Conservation (phyloP, 1,284 basidiomycete genomes). For the Moesziomyces antarcticus region DNA sequence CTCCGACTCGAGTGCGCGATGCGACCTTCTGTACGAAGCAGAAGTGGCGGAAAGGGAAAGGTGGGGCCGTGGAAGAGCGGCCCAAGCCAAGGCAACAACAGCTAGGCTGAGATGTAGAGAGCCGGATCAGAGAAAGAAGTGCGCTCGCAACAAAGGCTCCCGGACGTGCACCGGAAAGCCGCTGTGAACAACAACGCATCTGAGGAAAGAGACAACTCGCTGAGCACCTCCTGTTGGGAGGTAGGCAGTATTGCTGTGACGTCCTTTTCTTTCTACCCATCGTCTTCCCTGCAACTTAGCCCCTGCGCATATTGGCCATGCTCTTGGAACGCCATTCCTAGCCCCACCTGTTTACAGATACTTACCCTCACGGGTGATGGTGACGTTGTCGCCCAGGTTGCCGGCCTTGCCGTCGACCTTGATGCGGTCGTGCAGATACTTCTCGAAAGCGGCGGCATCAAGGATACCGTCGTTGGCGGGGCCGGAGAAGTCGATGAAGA, state of each 20-base stretch:
- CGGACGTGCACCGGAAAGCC: neutral
- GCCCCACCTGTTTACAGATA: conserved; percentile 13
- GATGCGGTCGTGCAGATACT: conserved; percentile 92
- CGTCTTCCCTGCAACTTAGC: neutral
- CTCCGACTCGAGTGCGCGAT: conserved; percentile 48
- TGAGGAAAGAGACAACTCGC: neutral
- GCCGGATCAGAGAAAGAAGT: neutral
- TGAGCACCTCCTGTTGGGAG: neutral
- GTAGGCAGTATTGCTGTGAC: neutral
- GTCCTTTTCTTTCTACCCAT: too few relatives aligned
- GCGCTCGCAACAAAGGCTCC: neutral
- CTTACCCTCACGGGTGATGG: conserved; percentile 68
- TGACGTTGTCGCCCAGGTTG: conserved; percentile 72
- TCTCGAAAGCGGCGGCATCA: conserved; percentile 89
- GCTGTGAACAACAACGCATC: neutral
- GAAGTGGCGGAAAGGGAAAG: neutral
- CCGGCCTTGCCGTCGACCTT: conserved; percentile 78
- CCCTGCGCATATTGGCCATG: neutral
- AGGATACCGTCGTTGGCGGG: conserved; percentile 90
- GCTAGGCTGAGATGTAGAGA: neutral
- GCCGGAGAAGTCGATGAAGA: conserved; percentile 92
- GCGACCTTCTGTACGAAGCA: conserved; percentile 14
- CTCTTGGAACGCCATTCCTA: neutral
- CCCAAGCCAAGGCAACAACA: neutral
- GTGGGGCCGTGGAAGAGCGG: neutral